Evolutionary conservation across 169 alveolate genomes (phyloP), one percentile per base, ranked within the genome.

Genomic region (Plasmodium coatneyi): DNA sequence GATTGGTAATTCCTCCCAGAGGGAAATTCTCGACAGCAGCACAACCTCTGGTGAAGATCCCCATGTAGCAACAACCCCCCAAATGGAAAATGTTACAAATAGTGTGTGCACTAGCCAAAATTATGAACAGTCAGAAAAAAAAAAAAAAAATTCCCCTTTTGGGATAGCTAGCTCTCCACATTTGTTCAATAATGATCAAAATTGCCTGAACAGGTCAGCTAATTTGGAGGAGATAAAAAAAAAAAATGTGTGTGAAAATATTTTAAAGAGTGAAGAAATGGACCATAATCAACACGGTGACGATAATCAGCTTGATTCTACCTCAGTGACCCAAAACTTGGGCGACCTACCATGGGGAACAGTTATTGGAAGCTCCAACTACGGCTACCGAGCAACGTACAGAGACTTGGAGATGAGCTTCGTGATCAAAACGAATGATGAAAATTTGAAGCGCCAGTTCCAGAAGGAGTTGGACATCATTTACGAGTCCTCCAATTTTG

Each of bases 311-410:
- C 19, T 49, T 49, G 19, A 49, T 49, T 1, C 76, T 5, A 9
- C 76, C 14, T 9, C 36, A 9, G 6, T 60, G 4, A 82, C 56
- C 12, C 70, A 86, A 32, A 2, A 46, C 34, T 25, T 41, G 28
- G 83, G 71, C 49, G 71, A 60, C 32, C 90, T 92, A 32, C 97
- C 97, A 14, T 95, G 97, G 87, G 84, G 96, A 1, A 96, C 95
- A 71, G 93, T 95, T 12, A 96, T 96, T 30, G 97, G 97, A 3
- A 96, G 97, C 74, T 96, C 97, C 7, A 96, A 96, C 92, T 92
- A 93, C 78, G 96, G 97, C 16, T 78, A 91, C 72, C 87, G 97
- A 71, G 96, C 97, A 36, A 87, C 87, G 12, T 87, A 89, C 76
- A 92, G 93, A 95, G 97, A 96, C 71, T 78, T 96, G 83, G 97